Percentiles rank a stretch among this genome's conserved stretches.
Evolutionary conservation across 768 basidiomycete genomes (phyloP).

Genomic region (Crassisporium funariophilum): DNA sequence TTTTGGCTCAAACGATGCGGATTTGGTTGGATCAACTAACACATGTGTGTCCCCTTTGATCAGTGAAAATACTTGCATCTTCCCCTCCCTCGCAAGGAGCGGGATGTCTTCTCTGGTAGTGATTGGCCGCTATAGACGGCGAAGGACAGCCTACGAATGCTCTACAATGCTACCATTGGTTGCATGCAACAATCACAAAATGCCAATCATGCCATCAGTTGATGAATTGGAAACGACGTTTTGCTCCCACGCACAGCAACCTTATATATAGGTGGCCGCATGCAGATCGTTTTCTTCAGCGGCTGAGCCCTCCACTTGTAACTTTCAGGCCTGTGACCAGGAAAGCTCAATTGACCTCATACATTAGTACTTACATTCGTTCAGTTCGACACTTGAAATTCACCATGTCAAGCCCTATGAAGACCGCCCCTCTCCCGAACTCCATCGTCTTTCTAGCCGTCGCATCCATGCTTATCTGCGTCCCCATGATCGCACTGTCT

Average conservation of each 20-base stretch:
- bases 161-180: no score
- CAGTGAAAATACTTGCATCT: no score
- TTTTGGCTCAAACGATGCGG: no score
- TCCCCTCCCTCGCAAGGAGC: no score
- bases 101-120: no score
- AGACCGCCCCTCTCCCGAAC: conserved; percentile 8
- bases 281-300: conserved; percentile 9
- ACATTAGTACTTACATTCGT: conserved; percentile 1
- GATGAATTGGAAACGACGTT: conserved; percentile 5
- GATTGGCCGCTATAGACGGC: no score
- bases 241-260: neutral
- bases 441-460: conserved; percentile 15
- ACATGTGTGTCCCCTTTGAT: no score
- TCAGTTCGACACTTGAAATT: neutral
- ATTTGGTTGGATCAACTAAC: no score
- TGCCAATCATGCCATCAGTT: neutral
- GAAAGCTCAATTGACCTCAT: conserved; percentile 8
- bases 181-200: neutral
- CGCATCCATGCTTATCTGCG: conserved; percentile 18
- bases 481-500: conserved; percentile 23
- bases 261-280: no score
- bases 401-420: conserved; percentile 11
- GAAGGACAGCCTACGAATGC: no score
- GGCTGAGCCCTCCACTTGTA: conserved; percentile 9
- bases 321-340: conserved; percentile 2